A percentile compares a stretch with the other conserved stretches of the same genome.
Conservation (phyloP, 495 filamentous ascomycete species). For the Penicillium crystallinum region DNA sequence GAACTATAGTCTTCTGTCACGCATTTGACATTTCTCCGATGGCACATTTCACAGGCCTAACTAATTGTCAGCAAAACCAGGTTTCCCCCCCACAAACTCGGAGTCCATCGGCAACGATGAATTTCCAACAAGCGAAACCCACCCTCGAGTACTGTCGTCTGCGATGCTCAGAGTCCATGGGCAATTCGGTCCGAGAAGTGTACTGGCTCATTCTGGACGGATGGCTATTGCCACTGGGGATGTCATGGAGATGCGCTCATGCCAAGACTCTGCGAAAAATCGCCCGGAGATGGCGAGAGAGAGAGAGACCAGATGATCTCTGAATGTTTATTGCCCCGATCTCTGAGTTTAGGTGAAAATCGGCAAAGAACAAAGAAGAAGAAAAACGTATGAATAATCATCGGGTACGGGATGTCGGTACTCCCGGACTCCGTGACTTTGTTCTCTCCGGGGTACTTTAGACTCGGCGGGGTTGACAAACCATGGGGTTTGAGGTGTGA, state of each 20-base stretch:
- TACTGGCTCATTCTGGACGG: not conserved
- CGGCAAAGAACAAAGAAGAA: not conserved
- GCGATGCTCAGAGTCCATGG: not conserved
- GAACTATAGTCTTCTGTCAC: constrained; percentile 73
- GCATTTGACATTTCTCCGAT: constrained; percentile 97
- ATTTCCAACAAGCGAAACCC: not conserved
- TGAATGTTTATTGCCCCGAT: not conserved
- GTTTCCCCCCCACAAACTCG: not conserved
- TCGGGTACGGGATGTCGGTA: not conserved
- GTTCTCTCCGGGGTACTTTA: not conserved
- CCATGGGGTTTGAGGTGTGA: too few species aligned
- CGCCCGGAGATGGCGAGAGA: not conserved
- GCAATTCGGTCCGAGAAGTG: not conserved
- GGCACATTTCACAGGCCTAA: constrained; percentile 92
- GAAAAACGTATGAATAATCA: constrained; percentile 1
- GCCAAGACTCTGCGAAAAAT: constrained; percentile 6
- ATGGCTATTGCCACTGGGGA: not conserved
- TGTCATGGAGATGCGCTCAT: not conserved
- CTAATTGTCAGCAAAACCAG: constrained; percentile 1
- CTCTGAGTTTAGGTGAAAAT: not conserved
- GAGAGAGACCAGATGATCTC: not conserved
- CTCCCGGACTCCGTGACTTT: not conserved
- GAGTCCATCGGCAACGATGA: not conserved
- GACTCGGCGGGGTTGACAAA: not conserved
- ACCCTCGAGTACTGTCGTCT: not conserved